Evolutionary conservation across 768 basidiomycete genomes (phyloP), one percentile per base, ranked within the genome.

Genomic region (Leccinum longicurvipes): DNA sequence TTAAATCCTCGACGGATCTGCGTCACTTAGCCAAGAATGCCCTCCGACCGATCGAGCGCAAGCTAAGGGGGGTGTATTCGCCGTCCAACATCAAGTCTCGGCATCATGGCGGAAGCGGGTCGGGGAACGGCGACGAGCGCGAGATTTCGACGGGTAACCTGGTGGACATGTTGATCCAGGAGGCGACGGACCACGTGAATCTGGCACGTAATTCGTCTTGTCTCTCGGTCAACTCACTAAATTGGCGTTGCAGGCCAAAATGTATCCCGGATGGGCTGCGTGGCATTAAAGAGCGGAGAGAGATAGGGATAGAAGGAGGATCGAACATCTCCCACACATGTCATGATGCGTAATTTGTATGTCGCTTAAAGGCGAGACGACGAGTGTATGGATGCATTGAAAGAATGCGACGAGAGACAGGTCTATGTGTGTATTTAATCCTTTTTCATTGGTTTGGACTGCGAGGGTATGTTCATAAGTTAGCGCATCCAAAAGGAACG

Each of bases 241-340:
- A 47, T 63, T 27, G 39, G 14, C 28, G 27, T n/a, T 45, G 36
- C 34, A 95, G 93, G 81, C 81, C 12, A 85, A 81, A 67, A 97
- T 97, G 95, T 97, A 96, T 73, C 81, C 85, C 41, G 94, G 88
- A 12, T 96, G 93, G 91, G 86, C 85, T 25, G 74, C 89, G n/a
- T 91, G 88, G 86, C 79, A 89, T 68, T 93, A 54, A 69, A 23
- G 19, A 24, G 12, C 3, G 6, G 8, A 25, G 10, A 48, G 5
- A 31, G 24, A 41, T 27, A 31, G 32, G 15, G 14, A 6, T 27
- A 27, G 8, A 2, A 10, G 9, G 28, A 8, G 10, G 3, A 54
- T 63, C 14, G 44, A 28, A 39, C 10, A 24, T 47, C 15, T 28
- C 19, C 15, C 21, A 55, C n/a, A 45, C 45, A 14, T 42, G 12